Conservation (phyloP, 179 eudicot genomes). For the Amaranthus tricolor region DNA sequence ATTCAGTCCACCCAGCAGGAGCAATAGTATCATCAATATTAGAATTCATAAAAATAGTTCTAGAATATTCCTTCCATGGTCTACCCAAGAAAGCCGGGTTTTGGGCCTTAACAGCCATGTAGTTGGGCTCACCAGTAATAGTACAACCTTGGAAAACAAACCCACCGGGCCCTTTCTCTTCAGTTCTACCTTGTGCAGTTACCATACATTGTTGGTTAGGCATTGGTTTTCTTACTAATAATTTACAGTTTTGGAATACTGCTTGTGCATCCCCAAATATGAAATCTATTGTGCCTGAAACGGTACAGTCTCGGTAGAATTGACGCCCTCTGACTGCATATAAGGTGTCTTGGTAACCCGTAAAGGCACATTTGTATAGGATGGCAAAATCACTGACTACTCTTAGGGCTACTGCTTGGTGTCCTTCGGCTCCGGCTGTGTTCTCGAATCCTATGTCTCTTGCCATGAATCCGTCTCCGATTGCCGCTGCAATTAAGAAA, state of each 20-base stretch:
- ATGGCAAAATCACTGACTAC: conserved; percentile 44
- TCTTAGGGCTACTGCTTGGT: conserved; percentile 63
- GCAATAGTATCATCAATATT: conserved; percentile 31
- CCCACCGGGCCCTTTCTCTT: conserved; percentile 31
- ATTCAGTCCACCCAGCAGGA: conserved; percentile 42
- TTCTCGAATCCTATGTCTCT: conserved; percentile 76
- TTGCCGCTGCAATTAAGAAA: conserved; percentile 30
- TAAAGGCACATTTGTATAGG: conserved; percentile 54
- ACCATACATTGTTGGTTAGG: conserved; percentile 39
- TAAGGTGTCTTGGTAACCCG: conserved; percentile 59
- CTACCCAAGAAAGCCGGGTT: conserved; percentile 29
- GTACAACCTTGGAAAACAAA: conserved; percentile 38
- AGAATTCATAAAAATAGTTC: conserved; percentile 36
- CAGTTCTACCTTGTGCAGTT: conserved; percentile 44
- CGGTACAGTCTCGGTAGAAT: conserved; percentile 46
- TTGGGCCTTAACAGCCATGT: conserved; percentile 9
- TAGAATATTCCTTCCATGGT: conserved; percentile 43
- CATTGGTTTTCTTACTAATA: conserved; percentile 35
- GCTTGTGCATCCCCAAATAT: conserved; percentile 46
- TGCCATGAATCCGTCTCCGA: conserved; percentile 51
- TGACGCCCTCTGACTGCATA: conserved; percentile 43
- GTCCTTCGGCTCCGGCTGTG: conserved; percentile 45
- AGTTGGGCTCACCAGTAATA: conserved; percentile 33
- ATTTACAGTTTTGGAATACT: conserved; percentile 45
- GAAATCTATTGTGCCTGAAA: conserved; percentile 49